Percentiles rank a stretch among this genome's conserved stretches.
Evolutionary conservation across 495 filamentous ascomycete species (phyloP).

Genomic region (Jackrogersella minutella): DNA sequence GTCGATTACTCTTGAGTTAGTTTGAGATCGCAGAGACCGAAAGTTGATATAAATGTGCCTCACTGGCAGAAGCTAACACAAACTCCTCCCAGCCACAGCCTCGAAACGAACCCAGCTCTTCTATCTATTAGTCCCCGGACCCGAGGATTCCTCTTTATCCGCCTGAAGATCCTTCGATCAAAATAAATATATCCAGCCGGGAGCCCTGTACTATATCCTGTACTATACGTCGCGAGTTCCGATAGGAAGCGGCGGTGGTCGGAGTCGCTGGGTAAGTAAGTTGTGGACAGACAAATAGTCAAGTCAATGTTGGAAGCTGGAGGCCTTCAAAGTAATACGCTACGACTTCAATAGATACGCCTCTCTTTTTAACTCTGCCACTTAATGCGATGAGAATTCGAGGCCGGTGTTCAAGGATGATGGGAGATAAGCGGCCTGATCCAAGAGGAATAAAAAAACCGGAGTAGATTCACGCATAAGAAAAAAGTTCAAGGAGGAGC

Average conservation of each 20-base stretch:
- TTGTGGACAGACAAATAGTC: constrained; percentile 5
- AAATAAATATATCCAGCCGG: constrained; percentile 5
- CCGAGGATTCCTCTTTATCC: constrained; percentile 14
- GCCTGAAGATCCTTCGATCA: constrained; percentile 25
- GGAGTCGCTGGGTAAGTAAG: constrained; percentile 11
- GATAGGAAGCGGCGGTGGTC: constrained; percentile 13
- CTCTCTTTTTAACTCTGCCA: constrained; percentile 13
- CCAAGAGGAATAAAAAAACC: constrained; percentile 27
- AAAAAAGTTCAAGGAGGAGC: constrained; percentile 17
- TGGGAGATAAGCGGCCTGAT: constrained; percentile 3
- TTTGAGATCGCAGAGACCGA: constrained; percentile 2
- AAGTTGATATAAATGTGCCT: constrained; percentile 11
- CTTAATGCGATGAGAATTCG: constrained; percentile 14
- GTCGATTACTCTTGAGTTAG: not conserved
- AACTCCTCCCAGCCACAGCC: constrained; percentile 27
- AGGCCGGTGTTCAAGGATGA: constrained; percentile 5
- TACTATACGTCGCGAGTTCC: constrained; percentile 22
- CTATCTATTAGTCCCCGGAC: constrained; percentile 5
- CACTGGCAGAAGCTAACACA: constrained; percentile 18
- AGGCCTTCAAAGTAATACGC: constrained; percentile 23
- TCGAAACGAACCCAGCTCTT: constrained; percentile 1
- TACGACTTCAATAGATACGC: constrained; percentile 24
- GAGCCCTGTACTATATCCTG: constrained; percentile 15
- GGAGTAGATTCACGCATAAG: constrained; percentile 21
- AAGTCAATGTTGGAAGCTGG: constrained; percentile 18